Evolutionary conservation across 129 eudicot genomes (phyloP), one percentile per base, ranked within the genome.

Genomic region (Chrysanthemum seticuspe): DNA sequence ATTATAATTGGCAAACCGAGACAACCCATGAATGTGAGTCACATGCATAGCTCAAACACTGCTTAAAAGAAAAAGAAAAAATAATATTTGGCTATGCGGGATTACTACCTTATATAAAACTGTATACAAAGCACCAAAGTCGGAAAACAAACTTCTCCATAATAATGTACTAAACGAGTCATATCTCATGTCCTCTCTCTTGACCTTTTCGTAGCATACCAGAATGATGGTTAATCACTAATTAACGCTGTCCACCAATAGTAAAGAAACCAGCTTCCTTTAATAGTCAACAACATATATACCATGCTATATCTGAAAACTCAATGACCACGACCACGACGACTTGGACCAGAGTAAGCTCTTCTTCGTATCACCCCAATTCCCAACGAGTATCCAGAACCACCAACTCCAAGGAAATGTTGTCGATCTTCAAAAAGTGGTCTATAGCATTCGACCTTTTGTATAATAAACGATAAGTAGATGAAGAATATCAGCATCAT

Each of bases 331-430:
- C 57, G 78, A 13, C 86, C 86, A 57, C 65, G 86, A 72, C 62
- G 86, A 45, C 81, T 83, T 57, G 86, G 86, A 76, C 86, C 86
- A 23, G 86, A 83, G 62, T 74, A 78, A 44, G 81, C 78, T 71
- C 69, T 72, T 78, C 86, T 72, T 16, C 85, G 76, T 21, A 75
- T 69, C 13, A 56, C 62, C 0, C 62, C 19, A 44, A 7, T 71
- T 54, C 13, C 72, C 8, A 57, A 40, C 2, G 72, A 53, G 11
- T 21, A n/a, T 60, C 58, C 71, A 6, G 71, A 21, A 62, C 29
- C 72, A 34, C 47, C 31, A 2, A n/a, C 76, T 63, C 62, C 40
- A 44, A 10, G 23, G 34, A 25, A 7, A 25, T 13, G 62, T 71
- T 48, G 13, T 47, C 19, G 68, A 29, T 72, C 78, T 12, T 3